Conservation (phyloP, 2,329 filamentous ascomycete species). For the Ophiostoma piceae region DNA sequence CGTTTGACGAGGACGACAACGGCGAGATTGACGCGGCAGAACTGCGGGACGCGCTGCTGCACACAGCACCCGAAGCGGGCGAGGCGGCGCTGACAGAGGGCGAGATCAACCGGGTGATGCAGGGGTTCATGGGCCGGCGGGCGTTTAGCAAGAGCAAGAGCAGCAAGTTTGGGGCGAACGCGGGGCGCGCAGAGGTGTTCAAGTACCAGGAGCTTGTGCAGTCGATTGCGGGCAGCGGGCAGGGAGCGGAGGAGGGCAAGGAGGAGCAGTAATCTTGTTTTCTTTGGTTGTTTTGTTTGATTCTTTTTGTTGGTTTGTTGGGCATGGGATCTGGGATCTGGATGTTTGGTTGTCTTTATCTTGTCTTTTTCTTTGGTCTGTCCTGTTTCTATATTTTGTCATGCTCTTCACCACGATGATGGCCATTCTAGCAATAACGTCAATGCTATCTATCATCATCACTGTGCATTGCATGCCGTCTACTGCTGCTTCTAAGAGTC, state of each 20-base stretch:
- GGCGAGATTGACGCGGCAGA: conserved; percentile 84
- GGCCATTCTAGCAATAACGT: background rate
- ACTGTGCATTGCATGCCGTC: no score
- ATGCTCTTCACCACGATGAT: background rate
- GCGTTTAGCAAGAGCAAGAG: conserved; percentile 71
- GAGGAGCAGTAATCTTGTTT: conserved; percentile 26
- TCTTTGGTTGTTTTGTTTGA: background rate
- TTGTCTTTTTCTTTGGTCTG: background rate
- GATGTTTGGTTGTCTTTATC: background rate
- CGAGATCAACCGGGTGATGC: conserved; percentile 83
- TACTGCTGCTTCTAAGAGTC: no score
- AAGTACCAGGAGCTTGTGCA: conserved; percentile 88
- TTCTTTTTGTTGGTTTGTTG: background rate
- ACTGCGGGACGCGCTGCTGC: conserved; percentile 73
- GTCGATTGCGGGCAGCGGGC: conserved; percentile 52
- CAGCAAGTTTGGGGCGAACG: conserved; percentile 48
- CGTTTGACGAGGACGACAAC: conserved; percentile 93
- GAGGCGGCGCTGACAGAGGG: conserved; percentile 57
- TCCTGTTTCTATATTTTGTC: background rate
- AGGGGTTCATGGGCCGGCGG: conserved; percentile 75
- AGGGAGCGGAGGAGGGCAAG: conserved; percentile 22
- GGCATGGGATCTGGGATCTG: background rate
- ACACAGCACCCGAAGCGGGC: conserved; percentile 73
- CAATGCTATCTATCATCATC: background rate
- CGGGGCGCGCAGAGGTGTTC: conserved; percentile 80